A percentile compares a stretch with the other conserved stretches of the same genome.
These are phyloP conservation scores for Penicillium sp. DNA, from an alignment of 2,329 filamentous ascomycete species.

Conservation along the genomic window DNA sequence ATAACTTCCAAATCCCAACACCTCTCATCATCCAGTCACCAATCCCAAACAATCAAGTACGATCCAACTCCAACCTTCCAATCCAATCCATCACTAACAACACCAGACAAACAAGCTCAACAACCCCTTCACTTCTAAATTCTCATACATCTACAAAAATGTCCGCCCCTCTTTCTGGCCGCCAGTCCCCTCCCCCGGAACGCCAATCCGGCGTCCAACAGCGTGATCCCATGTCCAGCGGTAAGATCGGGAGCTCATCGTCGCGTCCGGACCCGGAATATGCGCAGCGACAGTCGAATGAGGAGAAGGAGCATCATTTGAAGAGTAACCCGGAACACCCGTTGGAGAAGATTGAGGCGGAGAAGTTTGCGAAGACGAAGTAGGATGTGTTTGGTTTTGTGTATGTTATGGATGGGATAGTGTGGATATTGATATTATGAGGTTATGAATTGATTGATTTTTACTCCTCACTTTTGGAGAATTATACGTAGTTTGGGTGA, in stretches of 20 bases:
- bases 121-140: too few species aligned
- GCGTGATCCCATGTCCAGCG: conserved; percentile 52
- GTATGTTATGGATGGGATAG: too few species aligned
- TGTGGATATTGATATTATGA: background rate
- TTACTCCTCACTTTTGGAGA: too few species aligned
- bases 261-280: conserved; percentile 7
- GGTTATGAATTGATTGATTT: background rate
- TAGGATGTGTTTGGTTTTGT: background rate
- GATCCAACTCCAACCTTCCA: background rate
- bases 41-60: background rate
- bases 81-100: too few species aligned
- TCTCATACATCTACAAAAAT: conserved; percentile 35
- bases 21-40: too few species aligned
- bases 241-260: conserved; percentile 44
- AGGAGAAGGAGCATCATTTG: conserved; percentile 25
- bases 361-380: conserved; percentile 26
- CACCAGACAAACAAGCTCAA: too few species aligned
- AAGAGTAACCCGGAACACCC: conserved; percentile 41
- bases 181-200: conserved; percentile 72
- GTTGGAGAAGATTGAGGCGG: conserved; percentile 35
- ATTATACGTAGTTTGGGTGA: too few species aligned
- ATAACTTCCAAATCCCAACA: too few species aligned
- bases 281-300: conserved; percentile 23
- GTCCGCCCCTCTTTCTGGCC: conserved; percentile 60
- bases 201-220: conserved; percentile 60